Evolutionary conservation across 805 yeast species (phyloP).

Genomic region (Wickerhamomyces hampshirensis): DNA sequence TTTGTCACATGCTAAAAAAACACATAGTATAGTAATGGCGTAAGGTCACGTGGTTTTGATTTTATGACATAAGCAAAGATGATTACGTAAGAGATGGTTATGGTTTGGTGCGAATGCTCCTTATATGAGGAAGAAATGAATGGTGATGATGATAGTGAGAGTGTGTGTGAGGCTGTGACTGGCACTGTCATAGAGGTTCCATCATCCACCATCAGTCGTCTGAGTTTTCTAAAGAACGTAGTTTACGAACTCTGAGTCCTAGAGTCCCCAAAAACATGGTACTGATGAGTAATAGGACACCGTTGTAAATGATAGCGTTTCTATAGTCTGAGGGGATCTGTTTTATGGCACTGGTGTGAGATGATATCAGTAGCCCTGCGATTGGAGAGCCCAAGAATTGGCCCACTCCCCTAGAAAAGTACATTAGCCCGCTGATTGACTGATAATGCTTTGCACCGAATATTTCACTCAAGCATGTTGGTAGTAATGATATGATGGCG

Average conservation of each 20-base stretch:
- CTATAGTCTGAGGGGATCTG: slow-evolving; percentile 20
- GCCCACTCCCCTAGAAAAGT: slow-evolving; percentile 31
- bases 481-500: slow-evolving; percentile 30
- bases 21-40: too few relatives aligned
- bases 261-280: slow-evolving; percentile 3
- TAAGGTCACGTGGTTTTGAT: too few relatives aligned
- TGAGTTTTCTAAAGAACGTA: too few relatives aligned
- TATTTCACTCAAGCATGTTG: slow-evolving; percentile 30
- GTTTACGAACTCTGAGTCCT: slow-evolving; percentile 2
- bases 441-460: slow-evolving; percentile 31
- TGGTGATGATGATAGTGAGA: background rate
- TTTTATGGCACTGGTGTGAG: too few relatives aligned
- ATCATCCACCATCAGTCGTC: too few relatives aligned
- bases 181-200: too few relatives aligned
- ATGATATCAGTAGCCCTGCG: slow-evolving; percentile 28
- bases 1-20: too few relatives aligned
- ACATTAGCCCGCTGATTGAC: slow-evolving; percentile 30
- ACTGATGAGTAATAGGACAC: slow-evolving; percentile 12
- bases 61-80: too few relatives aligned
- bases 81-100: too few relatives aligned
- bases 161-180: background rate
- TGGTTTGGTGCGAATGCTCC: too few relatives aligned
- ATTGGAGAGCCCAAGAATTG: slow-evolving; percentile 31
- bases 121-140: too few relatives aligned
- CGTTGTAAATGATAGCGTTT: slow-evolving; percentile 28